A percentile compares a stretch with the other conserved stretches of the same genome.
Evolutionary conservation across 495 filamentous ascomycete species (phyloP).

Genomic region (Extremus antarcticus): DNA sequence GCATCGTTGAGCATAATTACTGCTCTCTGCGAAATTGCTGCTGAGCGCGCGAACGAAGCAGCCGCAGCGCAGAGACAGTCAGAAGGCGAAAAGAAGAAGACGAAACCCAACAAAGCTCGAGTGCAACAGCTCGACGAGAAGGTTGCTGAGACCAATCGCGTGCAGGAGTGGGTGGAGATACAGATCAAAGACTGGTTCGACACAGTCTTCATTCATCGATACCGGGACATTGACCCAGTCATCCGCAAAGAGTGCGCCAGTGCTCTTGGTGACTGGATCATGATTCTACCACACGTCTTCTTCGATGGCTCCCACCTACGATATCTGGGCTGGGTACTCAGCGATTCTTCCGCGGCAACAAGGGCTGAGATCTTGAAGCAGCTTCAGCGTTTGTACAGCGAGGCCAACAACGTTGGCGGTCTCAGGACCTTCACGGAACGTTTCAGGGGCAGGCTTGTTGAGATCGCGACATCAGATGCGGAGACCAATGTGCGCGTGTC

Average conservation of each 20-base stretch:
- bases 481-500: slow-evolving; percentile 67
- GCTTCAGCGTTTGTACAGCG: slow-evolving; percentile 62
- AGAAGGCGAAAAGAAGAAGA: slow-evolving; percentile 70
- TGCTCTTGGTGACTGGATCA: slow-evolving; percentile 79
- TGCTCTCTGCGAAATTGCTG: slow-evolving; percentile 53
- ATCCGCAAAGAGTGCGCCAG: slow-evolving; percentile 78
- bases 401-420: slow-evolving; percentile 61
- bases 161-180: slow-evolving; percentile 51
- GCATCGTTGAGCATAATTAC: slow-evolving; percentile 64
- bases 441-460: slow-evolving; percentile 76
- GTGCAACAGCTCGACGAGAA: slow-evolving; percentile 56
- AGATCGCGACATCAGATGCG: slow-evolving; percentile 77
- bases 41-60: slow-evolving; percentile 52
- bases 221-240: slow-evolving; percentile 80
- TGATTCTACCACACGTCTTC: slow-evolving; percentile 69
- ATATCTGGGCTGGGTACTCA: slow-evolving; percentile 90
- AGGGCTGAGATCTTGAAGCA: slow-evolving; percentile 73
- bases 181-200: slow-evolving; percentile 75
- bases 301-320: slow-evolving; percentile 79
- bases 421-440: slow-evolving; percentile 81
- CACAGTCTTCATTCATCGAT: slow-evolving; percentile 84
- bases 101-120: slow-evolving; percentile 61
- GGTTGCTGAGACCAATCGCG: slow-evolving; percentile 54
- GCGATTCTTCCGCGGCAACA: slow-evolving; percentile 57
- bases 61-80: slow-evolving; percentile 68